These are phyloP conservation scores for Areca catechu DNA, from an alignment of 176 grass and related monocot genomes.

Conservation along the genomic window DNA sequence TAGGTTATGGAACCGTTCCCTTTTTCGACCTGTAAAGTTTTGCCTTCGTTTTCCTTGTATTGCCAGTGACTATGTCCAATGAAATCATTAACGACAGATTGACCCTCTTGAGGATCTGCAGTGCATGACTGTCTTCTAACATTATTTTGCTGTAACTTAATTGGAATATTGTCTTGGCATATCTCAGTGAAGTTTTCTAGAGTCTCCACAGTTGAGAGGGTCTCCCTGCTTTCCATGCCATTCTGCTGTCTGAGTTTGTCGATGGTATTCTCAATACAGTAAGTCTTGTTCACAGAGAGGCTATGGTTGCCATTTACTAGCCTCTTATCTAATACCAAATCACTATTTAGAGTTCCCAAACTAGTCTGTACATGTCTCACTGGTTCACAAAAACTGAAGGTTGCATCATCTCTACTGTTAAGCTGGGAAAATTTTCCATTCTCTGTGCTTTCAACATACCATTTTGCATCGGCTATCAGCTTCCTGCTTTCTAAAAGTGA, in stretches of 20 bases:
- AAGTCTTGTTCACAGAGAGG: conserved; percentile 9
- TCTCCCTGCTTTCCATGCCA: conserved; percentile 16
- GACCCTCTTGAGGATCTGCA: conserved; percentile 10
- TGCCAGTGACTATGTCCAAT: conserved; percentile 2
- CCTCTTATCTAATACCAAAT: conserved; percentile 18
- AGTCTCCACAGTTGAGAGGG: conserved; percentile 9
- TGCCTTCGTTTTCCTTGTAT: background rate
- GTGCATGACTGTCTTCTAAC: conserved; percentile 23
- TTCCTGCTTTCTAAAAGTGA: conserved; percentile 72
- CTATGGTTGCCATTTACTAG: conserved; percentile 39
- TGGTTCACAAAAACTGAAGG: conserved; percentile 10
- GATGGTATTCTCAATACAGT: conserved; percentile 24
- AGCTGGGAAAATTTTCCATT: conserved; percentile 7
- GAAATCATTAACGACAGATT: conserved; percentile 15
- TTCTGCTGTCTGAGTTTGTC: conserved; percentile 9
- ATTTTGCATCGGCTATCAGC: conserved; percentile 63
- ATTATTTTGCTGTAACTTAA: conserved; percentile 6
- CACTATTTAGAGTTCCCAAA: conserved; percentile 12
- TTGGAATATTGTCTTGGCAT: conserved; percentile 29
- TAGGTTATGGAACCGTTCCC: conserved; percentile 2
- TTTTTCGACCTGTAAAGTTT: conserved; percentile 11
- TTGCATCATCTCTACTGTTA: conserved; percentile 19
- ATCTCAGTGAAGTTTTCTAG: conserved; percentile 32
- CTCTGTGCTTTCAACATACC: conserved; percentile 33
- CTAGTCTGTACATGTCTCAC: background rate